These are phyloP conservation scores for Suillus subaureus DNA, from an alignment of 768 basidiomycete genomes.

Conservation along the genomic window DNA sequence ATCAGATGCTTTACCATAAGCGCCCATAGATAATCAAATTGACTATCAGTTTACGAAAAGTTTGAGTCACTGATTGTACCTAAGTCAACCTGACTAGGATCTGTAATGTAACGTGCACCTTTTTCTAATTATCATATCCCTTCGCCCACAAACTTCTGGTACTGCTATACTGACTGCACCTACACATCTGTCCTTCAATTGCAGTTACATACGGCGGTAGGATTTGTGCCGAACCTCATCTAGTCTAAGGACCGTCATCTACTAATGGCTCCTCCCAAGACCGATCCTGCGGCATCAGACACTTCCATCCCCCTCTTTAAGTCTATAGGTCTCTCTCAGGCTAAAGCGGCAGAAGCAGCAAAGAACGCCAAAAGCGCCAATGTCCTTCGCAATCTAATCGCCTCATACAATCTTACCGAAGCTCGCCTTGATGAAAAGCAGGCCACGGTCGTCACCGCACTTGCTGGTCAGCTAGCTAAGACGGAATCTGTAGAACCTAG, in stretches of 20 bases:
- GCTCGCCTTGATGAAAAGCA: slow-evolving; percentile 75
- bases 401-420: slow-evolving; percentile 48
- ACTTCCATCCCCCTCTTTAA: slow-evolving; percentile 55
- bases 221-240: background rate
- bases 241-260: background rate
- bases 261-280: slow-evolving; percentile 7
- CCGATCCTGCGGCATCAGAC: slow-evolving; percentile 16
- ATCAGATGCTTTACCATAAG: background rate
- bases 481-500: slow-evolving; percentile 45
- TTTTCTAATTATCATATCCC: background rate
- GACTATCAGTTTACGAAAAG: background rate
- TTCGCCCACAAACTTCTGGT: background rate
- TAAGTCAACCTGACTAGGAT: too few species aligned
- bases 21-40: background rate
- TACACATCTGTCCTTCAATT: background rate
- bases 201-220: background rate
- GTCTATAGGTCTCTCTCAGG: slow-evolving; percentile 71
- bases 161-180: background rate
- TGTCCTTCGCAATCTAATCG: slow-evolving; percentile 70
- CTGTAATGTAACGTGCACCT: background rate
- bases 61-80: background rate
- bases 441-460: slow-evolving; percentile 65
- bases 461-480: slow-evolving; percentile 67
- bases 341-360: slow-evolving; percentile 81
- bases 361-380: slow-evolving; percentile 79